Evolutionary conservation across 805 yeast genomes (phyloP).

Genomic region (Saturnispora dispora): DNA sequence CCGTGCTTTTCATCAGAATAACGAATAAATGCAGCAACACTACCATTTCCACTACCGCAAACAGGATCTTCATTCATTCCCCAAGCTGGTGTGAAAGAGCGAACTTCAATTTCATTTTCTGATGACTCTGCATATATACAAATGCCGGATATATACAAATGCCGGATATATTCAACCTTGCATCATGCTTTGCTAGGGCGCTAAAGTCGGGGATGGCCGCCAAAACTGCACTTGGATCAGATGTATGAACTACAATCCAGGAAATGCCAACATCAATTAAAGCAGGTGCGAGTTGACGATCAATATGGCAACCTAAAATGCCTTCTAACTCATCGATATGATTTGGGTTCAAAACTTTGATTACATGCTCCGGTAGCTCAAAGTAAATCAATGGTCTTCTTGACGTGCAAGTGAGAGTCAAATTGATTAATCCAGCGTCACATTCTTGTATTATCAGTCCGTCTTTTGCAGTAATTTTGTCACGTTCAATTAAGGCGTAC

Average conservation of each 20-base stretch:
- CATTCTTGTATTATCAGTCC: conserved; percentile 36
- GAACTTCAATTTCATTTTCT: conserved; percentile 28
- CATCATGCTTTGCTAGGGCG: conserved; percentile 16
- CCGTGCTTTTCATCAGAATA: neutral
- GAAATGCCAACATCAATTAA: conserved; percentile 36
- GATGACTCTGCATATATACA: conserved; percentile 31
- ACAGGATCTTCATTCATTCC: conserved; percentile 44
- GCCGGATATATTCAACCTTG: conserved; percentile 25
- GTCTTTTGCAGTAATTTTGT: conserved; percentile 5
- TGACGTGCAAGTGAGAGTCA: neutral
- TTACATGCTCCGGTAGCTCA: conserved; percentile 3
- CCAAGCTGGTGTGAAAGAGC: conserved; percentile 32
- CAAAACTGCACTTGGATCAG: conserved; percentile 26
- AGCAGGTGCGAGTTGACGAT: conserved; percentile 17
- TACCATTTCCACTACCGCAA: conserved; percentile 43
- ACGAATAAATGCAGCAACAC: conserved; percentile 5
- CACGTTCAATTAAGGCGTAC: conserved; percentile 33
- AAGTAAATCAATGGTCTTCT: neutral
- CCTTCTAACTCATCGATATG: conserved; percentile 1
- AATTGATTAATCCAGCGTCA: conserved; percentile 29
- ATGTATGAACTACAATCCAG: conserved; percentile 35
- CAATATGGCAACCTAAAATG: neutral
- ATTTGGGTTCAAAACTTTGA: neutral
- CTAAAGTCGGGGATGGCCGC: conserved; percentile 27
- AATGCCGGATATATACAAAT: conserved; percentile 30